Evolutionary conservation across 305 asterid genomes (phyloP).

Genomic region (Fraxinus albicans): DNA sequence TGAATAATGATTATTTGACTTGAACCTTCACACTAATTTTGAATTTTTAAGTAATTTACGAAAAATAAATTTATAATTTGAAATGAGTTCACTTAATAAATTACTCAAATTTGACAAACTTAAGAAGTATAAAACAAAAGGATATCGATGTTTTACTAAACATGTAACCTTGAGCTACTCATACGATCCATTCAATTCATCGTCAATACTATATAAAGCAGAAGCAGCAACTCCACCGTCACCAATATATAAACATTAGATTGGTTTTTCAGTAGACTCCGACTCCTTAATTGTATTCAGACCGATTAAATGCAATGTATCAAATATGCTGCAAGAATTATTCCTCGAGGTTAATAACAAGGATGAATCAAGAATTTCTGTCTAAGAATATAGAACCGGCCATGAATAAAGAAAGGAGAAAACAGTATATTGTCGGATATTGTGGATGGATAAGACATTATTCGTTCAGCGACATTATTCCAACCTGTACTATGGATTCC

Average conservation of each 20-base stretch:
- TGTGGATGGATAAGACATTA: constrained; percentile 23
- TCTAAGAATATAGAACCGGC: constrained; percentile 1
- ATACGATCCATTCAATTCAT: too few species aligned
- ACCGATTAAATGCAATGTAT: too few species aligned
- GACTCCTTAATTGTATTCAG: too few species aligned
- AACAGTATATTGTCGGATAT: constrained; percentile 14
- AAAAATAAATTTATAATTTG: background rate
- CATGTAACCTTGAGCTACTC: too few species aligned
- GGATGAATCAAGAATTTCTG: too few species aligned
- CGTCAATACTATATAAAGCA: too few species aligned
- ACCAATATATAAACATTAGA: too few species aligned
- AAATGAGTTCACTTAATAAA: background rate
- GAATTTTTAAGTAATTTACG: background rate
- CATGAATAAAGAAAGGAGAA: constrained; percentile 18
- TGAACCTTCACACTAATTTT: background rate
- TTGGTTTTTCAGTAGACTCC: too few species aligned
- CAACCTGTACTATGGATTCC: background rate
- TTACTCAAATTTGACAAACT: background rate
- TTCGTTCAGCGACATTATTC: background rate
- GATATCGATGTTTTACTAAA: too few species aligned
- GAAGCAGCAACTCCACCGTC: too few species aligned
- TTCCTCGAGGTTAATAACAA: background rate
- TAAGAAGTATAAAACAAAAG: background rate
- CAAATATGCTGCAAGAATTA: too few species aligned
- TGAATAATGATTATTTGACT: too few species aligned